Evolutionary conservation across 2,329 filamentous ascomycete genomes (phyloP).

Genomic region (Helotiales sp.): DNA sequence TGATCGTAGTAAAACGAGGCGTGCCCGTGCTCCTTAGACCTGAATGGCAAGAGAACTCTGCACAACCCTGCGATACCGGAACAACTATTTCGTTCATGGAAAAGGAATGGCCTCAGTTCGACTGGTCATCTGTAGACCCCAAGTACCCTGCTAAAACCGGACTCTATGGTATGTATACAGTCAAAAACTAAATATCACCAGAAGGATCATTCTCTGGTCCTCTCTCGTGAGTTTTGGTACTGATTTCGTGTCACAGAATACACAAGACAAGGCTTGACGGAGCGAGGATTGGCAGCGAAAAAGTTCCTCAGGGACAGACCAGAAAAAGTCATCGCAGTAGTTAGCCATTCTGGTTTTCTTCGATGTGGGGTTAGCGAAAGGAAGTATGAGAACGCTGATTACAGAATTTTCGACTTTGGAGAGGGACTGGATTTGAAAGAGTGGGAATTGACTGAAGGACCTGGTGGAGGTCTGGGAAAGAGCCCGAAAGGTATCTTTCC

Average conservation of each 20-base stretch:
- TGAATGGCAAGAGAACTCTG: slow-evolving; percentile 36
- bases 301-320: slow-evolving; percentile 31
- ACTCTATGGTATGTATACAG: slow-evolving; percentile 24
- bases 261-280: slow-evolving; percentile 24
- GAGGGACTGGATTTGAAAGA: slow-evolving; percentile 31
- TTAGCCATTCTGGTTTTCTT: slow-evolving; percentile 34
- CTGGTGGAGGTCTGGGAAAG: slow-evolving; percentile 34
- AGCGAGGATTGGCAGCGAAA: slow-evolving; percentile 29
- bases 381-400: slow-evolving; percentile 35
- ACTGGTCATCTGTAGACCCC: slow-evolving; percentile 35
- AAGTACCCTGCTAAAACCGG: slow-evolving; percentile 32
- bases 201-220: too few species aligned
- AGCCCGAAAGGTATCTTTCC: slow-evolving; percentile 8
- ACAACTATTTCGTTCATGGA: slow-evolving; percentile 26
- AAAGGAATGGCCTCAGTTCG: slow-evolving; percentile 35
- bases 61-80: slow-evolving; percentile 35
- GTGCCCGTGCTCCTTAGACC: slow-evolving; percentile 31
- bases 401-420: slow-evolving; percentile 34
- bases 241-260: neutral
- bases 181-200: too few species aligned
- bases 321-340: slow-evolving; percentile 37
- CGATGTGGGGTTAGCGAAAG: slow-evolving; percentile 28
- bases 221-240: too few species aligned
- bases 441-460: slow-evolving; percentile 32
- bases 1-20: slow-evolving; percentile 22